A percentile compares a stretch with the other conserved stretches of the same genome.
Evolutionary conservation across 1,284 basidiomycete genomes (phyloP).

Genomic region (Pascua sp.): DNA sequence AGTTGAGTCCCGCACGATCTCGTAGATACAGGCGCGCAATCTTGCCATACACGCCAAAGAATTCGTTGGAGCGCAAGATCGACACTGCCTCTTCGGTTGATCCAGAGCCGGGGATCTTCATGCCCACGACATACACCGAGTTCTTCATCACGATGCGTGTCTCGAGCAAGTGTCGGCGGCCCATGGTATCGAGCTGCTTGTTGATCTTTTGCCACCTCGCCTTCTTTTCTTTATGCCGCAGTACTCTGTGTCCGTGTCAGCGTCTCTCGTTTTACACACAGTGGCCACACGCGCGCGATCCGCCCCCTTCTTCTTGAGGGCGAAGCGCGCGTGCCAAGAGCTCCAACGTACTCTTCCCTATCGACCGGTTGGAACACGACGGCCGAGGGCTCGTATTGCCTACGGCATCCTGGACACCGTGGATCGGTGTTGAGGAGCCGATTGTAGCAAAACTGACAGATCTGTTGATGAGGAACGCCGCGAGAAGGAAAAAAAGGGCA

Average conservation of each 20-base stretch:
- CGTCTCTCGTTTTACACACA: background rate
- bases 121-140: constrained; percentile 93
- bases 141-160: constrained; percentile 95
- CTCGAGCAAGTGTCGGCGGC: constrained; percentile 83
- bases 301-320: background rate
- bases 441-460: constrained; percentile 99
- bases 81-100: constrained; percentile 94
- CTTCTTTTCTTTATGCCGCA: constrained; percentile 92
- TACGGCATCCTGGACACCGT: constrained; percentile 92
- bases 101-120: constrained; percentile 63
- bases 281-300: background rate
- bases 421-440: constrained; percentile 96
- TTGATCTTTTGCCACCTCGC: constrained; percentile 91
- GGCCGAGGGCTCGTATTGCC: constrained; percentile 86
- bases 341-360: constrained; percentile 77
- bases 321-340: background rate
- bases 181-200: constrained; percentile 87
- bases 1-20: constrained; percentile 63
- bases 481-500: constrained; percentile 11
- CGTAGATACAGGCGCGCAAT: constrained; percentile 93
- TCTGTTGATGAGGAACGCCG: constrained; percentile 55
- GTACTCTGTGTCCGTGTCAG: constrained; percentile 62
- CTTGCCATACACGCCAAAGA: constrained; percentile 98
- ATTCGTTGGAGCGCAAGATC: constrained; percentile 89
- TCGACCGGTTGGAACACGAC: constrained; percentile 96